Evolutionary conservation across 2,329 filamentous ascomycete genomes (phyloP), one percentile per base, ranked within the genome.

Genomic region (Alternaria panax): DNA sequence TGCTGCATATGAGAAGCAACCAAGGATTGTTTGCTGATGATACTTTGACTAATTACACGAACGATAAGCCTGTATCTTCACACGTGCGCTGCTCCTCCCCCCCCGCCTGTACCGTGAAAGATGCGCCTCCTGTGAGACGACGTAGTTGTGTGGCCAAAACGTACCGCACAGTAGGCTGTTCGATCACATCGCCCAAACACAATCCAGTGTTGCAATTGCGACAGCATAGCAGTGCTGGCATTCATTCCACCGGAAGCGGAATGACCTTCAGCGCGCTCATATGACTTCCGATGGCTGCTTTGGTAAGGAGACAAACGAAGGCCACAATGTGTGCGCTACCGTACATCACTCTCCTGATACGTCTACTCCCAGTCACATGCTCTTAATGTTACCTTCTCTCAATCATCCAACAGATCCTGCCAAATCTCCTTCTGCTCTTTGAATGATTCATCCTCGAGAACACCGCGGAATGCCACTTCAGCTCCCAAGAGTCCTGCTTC

Each of bases 371-470:
- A 22, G 22, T 9, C 2, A 2, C 18, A n/a, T 24, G 18, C 12
- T 24, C 12, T 47, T 42, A 7, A 18, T 30, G 1, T 27, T 4
- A 6, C 11, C 4, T 45, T 4, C 7, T 24, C 20, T 62, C 47
- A 62, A 47, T 65, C 55, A 1, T 54, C 43, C 42, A 68, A 11
- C 20, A 68, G n/a, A 2, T 53, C 42, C 12, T 11, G 42, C 65
- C 63, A 62, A 3, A 54, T 34, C 25, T 51, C 45, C 25, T 63
- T 66, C 51, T 66, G 54, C 46, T 65, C 64, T 18, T 48, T 53
- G 45, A 55, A 63, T 4, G 42, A 55, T n/a, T 63, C 65, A 55
- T 63, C 63, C 28, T 65, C 63, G 18, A 66, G 22, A 28, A 61
- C 57, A 36, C 50, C 66, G 46, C 63, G 47, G 51, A 68, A 62